Evolutionary conservation across 192 early-diverging fungal genomes (phyloP).

Genomic region (Mortierella hygrophila): DNA sequence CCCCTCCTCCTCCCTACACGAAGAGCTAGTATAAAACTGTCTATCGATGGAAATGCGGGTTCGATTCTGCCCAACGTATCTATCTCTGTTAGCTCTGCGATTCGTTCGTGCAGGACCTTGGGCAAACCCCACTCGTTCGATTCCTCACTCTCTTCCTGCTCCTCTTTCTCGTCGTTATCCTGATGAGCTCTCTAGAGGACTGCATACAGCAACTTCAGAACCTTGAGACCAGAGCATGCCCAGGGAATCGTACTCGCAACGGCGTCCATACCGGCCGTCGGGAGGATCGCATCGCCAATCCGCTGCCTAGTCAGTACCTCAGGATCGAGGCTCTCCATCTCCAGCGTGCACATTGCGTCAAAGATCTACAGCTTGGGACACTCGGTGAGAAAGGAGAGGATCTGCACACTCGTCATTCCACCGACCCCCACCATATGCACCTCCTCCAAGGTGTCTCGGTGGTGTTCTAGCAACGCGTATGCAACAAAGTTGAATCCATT

Average conservation of each 20-base stretch:
- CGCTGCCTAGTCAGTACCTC: neutral
- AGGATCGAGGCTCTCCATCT: neutral
- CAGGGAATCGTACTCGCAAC: neutral
- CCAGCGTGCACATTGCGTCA: neutral
- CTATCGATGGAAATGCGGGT: neutral
- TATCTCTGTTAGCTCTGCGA: neutral
- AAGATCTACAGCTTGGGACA: constrained; percentile 6
- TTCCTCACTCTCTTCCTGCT: neutral
- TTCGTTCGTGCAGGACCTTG: neutral
- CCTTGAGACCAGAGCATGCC: neutral
- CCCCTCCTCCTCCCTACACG: neutral
- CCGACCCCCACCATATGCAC: neutral
- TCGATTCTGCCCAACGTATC: neutral
- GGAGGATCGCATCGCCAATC: neutral
- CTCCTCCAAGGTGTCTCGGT: constrained; percentile 11
- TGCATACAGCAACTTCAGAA: constrained; percentile 1
- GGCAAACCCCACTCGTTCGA: neutral
- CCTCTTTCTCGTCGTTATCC: neutral
- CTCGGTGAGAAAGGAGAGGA: neutral
- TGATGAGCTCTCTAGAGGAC: neutral
- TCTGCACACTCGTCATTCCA: neutral
- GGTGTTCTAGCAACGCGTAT: neutral
- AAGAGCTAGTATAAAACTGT: neutral
- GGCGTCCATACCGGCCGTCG: neutral
- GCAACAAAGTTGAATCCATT: neutral